A percentile compares a stretch with the other conserved stretches of the same genome.
phyloP scores from a whole-genome alignment of 306 rosid genomes.

The Glycyrrhiza uralensis region DNA sequence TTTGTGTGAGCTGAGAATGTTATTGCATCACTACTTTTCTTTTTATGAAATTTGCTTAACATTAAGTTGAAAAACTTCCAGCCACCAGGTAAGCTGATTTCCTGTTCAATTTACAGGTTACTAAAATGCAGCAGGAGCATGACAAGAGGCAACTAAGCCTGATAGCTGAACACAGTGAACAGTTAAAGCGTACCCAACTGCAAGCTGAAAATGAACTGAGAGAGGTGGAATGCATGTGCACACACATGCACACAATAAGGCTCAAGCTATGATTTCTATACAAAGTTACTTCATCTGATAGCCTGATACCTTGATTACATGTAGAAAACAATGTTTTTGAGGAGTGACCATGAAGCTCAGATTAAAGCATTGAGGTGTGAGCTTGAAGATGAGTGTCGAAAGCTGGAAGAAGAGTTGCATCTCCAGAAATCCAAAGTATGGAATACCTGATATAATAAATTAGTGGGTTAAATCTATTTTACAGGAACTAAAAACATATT shows the following conservation, averaged over 20 bases:
- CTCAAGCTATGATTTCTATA: neutral
- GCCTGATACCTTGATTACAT: conserved; percentile 11
- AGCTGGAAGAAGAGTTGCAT: conserved; percentile 85
- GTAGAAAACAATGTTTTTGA: conserved; percentile 61
- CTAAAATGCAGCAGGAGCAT: conserved; percentile 59
- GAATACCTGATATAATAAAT: conserved; percentile 22
- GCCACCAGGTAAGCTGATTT: conserved; percentile 20
- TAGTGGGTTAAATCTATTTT: too few species aligned
- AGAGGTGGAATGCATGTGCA: conserved; percentile 54
- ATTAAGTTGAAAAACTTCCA: conserved; percentile 10
- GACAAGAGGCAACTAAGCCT: conserved; percentile 51
- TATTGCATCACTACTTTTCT: conserved; percentile 2
- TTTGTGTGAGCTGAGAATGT: neutral
- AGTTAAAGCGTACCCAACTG: conserved; percentile 55
- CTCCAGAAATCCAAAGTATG: conserved; percentile 84
- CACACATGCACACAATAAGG: neutral
- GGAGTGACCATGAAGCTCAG: conserved; percentile 80
- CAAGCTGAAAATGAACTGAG: conserved; percentile 73
- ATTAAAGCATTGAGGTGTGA: conserved; percentile 69
- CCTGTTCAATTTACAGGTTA: conserved; percentile 51
- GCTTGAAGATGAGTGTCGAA: conserved; percentile 77
- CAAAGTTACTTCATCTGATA: conserved; percentile 18
- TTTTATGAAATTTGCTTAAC: neutral
- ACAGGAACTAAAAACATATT: too few species aligned
- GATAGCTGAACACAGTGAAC: conserved; percentile 57